Evolutionary conservation across 352 stramenopile species (phyloP).

Genomic region (Globisporangium iwayamae): DNA sequence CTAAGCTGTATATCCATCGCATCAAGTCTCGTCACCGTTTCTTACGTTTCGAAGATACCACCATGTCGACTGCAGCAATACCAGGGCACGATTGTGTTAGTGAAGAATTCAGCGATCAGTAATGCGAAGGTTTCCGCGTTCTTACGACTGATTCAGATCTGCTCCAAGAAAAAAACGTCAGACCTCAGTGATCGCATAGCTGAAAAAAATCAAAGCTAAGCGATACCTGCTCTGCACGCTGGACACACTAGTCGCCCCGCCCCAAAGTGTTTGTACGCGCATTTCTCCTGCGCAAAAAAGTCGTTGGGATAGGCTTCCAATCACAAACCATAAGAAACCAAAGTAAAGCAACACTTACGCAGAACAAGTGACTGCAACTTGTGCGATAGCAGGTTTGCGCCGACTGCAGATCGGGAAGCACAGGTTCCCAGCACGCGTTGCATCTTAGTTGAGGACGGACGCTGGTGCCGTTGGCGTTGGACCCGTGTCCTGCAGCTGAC

Average conservation of each 20-base stretch:
- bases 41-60: constrained; percentile 70
- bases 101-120: neutral
- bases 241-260: constrained; percentile 59
- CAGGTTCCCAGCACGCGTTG: constrained; percentile 73
- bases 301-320: neutral
- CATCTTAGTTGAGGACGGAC: constrained; percentile 66
- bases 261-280: constrained; percentile 81
- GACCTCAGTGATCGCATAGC: neutral
- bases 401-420: constrained; percentile 56
- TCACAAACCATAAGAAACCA: neutral
- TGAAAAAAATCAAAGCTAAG: neutral
- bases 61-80: constrained; percentile 23
- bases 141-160: constrained; percentile 61
- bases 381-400: constrained; percentile 80
- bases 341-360: constrained; percentile 25
- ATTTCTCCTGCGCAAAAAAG: constrained; percentile 58
- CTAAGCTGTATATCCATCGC: neutral
- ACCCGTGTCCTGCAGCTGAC: constrained; percentile 13
- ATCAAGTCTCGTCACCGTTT: neutral
- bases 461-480: constrained; percentile 10
- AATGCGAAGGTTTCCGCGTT: neutral
- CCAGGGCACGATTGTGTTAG: neutral
- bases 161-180: neutral
- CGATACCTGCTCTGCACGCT: constrained; percentile 45
- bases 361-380: constrained; percentile 74